Conservation (phyloP, 1,284 basidiomycete species). For the Malassezia brasiliensis region DNA sequence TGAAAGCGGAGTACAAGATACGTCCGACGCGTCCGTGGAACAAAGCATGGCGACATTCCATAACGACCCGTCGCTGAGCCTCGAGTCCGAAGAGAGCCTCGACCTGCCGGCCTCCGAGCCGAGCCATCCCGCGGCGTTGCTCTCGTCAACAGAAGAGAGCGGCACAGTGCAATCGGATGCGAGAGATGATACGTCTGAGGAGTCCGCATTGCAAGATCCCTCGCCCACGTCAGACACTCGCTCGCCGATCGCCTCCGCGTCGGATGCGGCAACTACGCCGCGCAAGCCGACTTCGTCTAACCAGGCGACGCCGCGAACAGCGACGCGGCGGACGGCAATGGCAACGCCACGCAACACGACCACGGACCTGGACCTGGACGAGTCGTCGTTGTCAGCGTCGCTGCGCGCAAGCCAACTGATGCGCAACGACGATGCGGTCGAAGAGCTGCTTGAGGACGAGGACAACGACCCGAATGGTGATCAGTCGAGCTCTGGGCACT, state of each 20-base stretch:
- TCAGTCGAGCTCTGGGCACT: constrained; percentile 24
- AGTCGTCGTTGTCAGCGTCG: constrained; percentile 13
- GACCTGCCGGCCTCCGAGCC: neutral
- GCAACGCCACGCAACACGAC: neutral
- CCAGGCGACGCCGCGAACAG: neutral
- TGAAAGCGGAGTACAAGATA: neutral
- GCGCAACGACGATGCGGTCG: constrained; percentile 7
- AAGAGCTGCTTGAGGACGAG: constrained; percentile 11
- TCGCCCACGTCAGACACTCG: neutral
- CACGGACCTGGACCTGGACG: neutral
- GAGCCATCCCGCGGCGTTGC: neutral
- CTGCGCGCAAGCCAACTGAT: constrained; percentile 12
- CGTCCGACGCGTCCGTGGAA: constrained; percentile 7
- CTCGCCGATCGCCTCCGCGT: neutral
- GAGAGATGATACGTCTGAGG: no score
- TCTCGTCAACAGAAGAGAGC: constrained; percentile 3
- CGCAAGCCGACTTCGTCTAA: neutral
- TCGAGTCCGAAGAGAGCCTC: constrained; percentile 8
- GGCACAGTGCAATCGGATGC: no score
- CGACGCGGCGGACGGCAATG: neutral
- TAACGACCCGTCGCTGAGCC: neutral
- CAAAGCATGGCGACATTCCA: constrained; percentile 9
- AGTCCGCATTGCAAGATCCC: no score
- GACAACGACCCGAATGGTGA: neutral
- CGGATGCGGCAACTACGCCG: neutral